Evolutionary conservation across 192 early-diverging fungal species (phyloP), one percentile per base, ranked within the genome.

Genomic region (Coemansia sp.): DNA sequence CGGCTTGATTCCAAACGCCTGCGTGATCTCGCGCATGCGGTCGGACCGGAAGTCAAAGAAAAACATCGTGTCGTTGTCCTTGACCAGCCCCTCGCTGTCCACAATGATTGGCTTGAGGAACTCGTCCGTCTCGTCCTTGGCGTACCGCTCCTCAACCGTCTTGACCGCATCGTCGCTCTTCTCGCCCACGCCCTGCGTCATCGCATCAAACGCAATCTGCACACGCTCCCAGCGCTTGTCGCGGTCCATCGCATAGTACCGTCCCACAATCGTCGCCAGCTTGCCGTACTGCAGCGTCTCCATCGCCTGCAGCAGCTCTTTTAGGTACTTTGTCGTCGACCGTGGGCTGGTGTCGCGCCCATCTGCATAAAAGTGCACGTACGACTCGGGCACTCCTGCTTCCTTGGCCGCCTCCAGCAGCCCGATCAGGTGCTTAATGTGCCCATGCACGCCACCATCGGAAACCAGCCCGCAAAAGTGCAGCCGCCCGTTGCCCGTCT

Each of bases 231-330:
- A 99, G 62, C 98, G 90, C 89, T 99, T 99, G 82, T 99, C 98
- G 75, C 98, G 92, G 79, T 99, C 98, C 98, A 99, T 99, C 59
- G 96, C 96, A 74, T 97, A 99, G 88, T 99, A 99, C 51, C 98
- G 89, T 23, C 98, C 98, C 10, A 88, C 83, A 55, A 98, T 88
- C 28, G 93, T 94, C 12, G 96, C 95, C n/a, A 99, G 49, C 65
- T 84, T 83, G 60, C 96, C 95, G 81, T 95, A 98, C 66, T 53
- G 52, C 79, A 72, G 60, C 31, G 55, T 57, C 25, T 76, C 64
- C 64, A 91, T 65, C 64, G 86, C 83, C 37, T 85, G 60, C 68
- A 65, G 72, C 66, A 97, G 83, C 66, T 91, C 82, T 62, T 83
- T 68, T 59, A 96, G 67, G 76, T 99, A 99, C 56, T 76, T 88